phyloP scores from a whole-genome alignment of 1,284 basidiomycete genomes.

The Rhodotorula sp. region DNA sequence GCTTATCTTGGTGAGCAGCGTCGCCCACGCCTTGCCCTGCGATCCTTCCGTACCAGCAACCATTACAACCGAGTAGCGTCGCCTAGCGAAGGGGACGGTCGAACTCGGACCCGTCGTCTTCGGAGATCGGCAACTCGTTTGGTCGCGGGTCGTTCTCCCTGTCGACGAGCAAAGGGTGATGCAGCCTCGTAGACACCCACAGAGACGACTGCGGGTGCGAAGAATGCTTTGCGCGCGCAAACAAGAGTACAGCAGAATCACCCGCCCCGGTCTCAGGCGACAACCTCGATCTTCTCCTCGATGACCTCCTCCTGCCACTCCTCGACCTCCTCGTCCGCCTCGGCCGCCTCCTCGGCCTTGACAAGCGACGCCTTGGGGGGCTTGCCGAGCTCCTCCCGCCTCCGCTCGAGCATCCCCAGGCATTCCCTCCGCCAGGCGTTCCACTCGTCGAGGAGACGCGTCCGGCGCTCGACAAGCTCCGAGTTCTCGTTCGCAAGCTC shows the following conservation, averaged over 20 bases:
- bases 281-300: slow-evolving; percentile 3
- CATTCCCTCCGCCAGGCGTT: slow-evolving; percentile 73
- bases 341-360: slow-evolving; percentile 79
- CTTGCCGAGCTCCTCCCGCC: slow-evolving; percentile 57
- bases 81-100: too few species aligned
- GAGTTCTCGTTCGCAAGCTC: slow-evolving; percentile 93
- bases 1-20: slow-evolving; percentile 61
- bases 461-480: slow-evolving; percentile 85
- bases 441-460: slow-evolving; percentile 95
- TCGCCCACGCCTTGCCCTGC: slow-evolving; percentile 50
- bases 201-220: too few species aligned
- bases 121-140: too few species aligned
- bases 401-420: slow-evolving; percentile 57
- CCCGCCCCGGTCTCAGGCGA: background rate
- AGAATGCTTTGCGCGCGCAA: too few species aligned
- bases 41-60: too few species aligned
- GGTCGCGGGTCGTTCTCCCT: too few species aligned
- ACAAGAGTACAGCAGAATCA: too few species aligned
- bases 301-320: slow-evolving; percentile 76
- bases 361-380: slow-evolving; percentile 55
- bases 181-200: too few species aligned
- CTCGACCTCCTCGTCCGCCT: slow-evolving; percentile 90
- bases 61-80: too few species aligned
- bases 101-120: too few species aligned
- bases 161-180: too few species aligned